phyloP scores from a whole-genome alignment of 164 flowering plant species.

The Stephania cephalantha region DNA sequence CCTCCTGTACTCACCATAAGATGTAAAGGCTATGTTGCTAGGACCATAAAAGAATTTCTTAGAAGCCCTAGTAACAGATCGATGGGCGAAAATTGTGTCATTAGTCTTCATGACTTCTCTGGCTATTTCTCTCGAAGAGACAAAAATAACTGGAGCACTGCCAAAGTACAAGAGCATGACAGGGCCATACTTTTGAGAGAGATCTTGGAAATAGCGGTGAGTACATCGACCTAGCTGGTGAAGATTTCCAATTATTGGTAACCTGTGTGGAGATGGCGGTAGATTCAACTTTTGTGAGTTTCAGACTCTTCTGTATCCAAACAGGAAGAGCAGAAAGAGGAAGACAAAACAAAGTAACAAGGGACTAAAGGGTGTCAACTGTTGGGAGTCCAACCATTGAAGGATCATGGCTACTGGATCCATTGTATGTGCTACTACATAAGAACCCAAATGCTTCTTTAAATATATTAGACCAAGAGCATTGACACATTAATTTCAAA shows the following conservation, averaged over 20 bases:
- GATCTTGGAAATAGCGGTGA: too few species aligned
- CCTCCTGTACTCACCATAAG: too few species aligned
- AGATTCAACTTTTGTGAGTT: not conserved
- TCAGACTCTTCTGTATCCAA: not conserved
- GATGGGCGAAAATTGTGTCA: not conserved
- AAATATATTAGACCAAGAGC: too few species aligned
- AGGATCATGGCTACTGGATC: not conserved
- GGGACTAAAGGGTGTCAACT: not conserved
- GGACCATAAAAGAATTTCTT: too few species aligned
- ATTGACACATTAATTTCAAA: too few species aligned
- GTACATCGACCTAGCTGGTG: not conserved
- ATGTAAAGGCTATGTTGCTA: too few species aligned
- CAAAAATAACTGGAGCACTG: not conserved
- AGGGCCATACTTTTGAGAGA: too few species aligned
- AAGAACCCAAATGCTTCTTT: too few species aligned
- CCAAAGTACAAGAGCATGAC: too few species aligned
- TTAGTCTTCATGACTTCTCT: not conserved
- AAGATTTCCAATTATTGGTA: slow-evolving; percentile 4
- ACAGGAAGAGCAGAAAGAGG: not conserved
- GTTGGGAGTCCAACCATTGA: not conserved
- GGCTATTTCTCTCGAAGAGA: not conserved
- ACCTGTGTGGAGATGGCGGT: slow-evolving; percentile 1
- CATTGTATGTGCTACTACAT: not conserved
- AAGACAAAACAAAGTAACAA: not conserved
- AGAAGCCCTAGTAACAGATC: too few species aligned